A percentile compares a stretch with the other conserved stretches of the same genome.
phyloP scores from a whole-genome alignment of 1,139 yeast species.

The Lodderomyces jiufengensis region DNA sequence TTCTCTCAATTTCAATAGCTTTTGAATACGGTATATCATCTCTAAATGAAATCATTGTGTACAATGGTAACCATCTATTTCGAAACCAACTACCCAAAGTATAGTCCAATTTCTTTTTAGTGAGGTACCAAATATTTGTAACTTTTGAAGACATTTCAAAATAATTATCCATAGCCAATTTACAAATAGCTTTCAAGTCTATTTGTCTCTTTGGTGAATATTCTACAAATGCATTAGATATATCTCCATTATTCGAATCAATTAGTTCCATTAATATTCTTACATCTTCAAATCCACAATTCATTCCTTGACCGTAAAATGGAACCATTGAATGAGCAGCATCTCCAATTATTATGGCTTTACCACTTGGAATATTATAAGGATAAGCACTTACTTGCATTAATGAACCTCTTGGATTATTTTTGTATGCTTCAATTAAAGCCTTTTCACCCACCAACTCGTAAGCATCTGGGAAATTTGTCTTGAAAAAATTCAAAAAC shows the following conservation, averaged over 20 bases:
- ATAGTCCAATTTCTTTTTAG: slow-evolving; percentile 68
- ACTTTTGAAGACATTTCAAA: slow-evolving; percentile 87
- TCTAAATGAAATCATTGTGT: slow-evolving; percentile 89
- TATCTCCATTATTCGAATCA: slow-evolving; percentile 37
- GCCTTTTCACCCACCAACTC: slow-evolving; percentile 60
- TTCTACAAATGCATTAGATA: slow-evolving; percentile 49
- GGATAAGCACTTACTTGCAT: slow-evolving; percentile 67
- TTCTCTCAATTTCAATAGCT: slow-evolving; percentile 56
- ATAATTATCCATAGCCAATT: slow-evolving; percentile 78
- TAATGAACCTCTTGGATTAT: slow-evolving; percentile 72
- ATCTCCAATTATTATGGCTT: slow-evolving; percentile 76
- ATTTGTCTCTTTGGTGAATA: slow-evolving; percentile 58
- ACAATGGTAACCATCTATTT: slow-evolving; percentile 73
- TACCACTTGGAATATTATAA: slow-evolving; percentile 60
- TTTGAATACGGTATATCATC: slow-evolving; percentile 74
- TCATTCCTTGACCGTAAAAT: slow-evolving; percentile 96
- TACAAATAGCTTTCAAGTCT: slow-evolving; percentile 72
- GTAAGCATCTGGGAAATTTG: slow-evolving; percentile 72
- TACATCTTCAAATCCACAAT: slow-evolving; percentile 93
- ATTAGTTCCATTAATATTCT: slow-evolving; percentile 58
- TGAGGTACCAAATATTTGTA: slow-evolving; percentile 55
- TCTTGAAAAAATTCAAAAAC: slow-evolving; percentile 52
- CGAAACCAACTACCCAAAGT: slow-evolving; percentile 49
- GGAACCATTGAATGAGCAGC: slow-evolving; percentile 98
- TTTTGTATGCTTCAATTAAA: slow-evolving; percentile 48